Base-by-base conservation (phyloP, 2,329 filamentous ascomycete genomes). In the Aspergillus pseudoterreus region DNA sequence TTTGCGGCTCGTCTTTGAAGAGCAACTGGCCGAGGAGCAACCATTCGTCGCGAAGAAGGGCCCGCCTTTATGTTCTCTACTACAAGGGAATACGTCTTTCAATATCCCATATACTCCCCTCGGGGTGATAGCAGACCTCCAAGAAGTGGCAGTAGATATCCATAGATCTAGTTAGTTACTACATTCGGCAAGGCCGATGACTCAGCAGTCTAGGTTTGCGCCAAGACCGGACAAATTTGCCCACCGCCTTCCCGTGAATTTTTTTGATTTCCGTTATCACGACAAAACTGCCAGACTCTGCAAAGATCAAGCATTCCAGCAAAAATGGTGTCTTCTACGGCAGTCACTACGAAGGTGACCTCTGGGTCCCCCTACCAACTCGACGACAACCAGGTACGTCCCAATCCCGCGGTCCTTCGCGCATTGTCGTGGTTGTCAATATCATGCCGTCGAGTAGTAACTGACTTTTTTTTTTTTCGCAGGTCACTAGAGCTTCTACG, bases 401-500 rank as follows among this genome's bases (percentile, higher is more conserved):
- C 15, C 8, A 2, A 17, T 17, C 21, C 36, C 5, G 41, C 15
- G 15, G 10, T 4, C 12, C 30, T 44, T 19, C 10, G 30, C 15
- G 6, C 52, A 48, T 15, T 15, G 15, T 41, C 36, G 10, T 50
- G 36, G 35, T 45, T 57, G 54, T 53, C 21, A 32, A 52, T 57
- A 52, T 59, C 53, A 55, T 49, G 3, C 39, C 17, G 39, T 17
- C 10, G 17, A 12, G 10, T 10, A 17, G 39, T 17, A 12, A 42
- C 6, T 42, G 15, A 42, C 19, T 19, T 42, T 42, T 42, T 44
- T 44, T 54, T 42, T 49, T 19, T 19, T 54, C 41, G 43, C 63
- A 86, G 74, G 82, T 82, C 47, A 68, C 80, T 55, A 79, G 78
- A 71, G 83, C 83, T 55, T 81, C 82, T 36, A 78, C 75, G 52